Conservation (phyloP, 1,139 yeast species). For the Taphrina wiesneri region DNA sequence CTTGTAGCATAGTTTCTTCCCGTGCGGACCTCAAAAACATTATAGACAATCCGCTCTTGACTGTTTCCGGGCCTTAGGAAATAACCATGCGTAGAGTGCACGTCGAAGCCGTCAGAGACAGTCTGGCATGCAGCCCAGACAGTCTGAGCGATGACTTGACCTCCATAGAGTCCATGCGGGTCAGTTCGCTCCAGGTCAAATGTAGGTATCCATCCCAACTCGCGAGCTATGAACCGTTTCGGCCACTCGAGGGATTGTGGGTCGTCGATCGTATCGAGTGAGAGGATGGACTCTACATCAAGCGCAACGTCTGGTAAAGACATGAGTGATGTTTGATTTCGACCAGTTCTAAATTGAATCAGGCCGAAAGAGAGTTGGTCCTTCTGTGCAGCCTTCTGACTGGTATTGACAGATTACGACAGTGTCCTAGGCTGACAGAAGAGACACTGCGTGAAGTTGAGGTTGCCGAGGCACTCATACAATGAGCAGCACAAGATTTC, state of each 20-base stretch:
- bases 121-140: constrained; percentile 33
- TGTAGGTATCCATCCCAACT: constrained; percentile 25
- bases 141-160: constrained; percentile 31
- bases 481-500: not conserved
- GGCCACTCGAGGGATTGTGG: constrained; percentile 28
- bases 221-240: constrained; percentile 22
- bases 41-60: constrained; percentile 22
- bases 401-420: too few species aligned
- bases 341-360: too few species aligned
- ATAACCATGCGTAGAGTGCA: constrained; percentile 33
- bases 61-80: constrained; percentile 29
- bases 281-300: constrained; percentile 24
- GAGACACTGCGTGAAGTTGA: not conserved
- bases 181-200: constrained; percentile 26
- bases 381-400: too few species aligned
- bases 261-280: constrained; percentile 26
- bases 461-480: not conserved
- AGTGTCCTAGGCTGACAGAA: too few species aligned
- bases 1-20: constrained; percentile 30
- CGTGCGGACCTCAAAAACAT: constrained; percentile 27
- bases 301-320: constrained; percentile 13
- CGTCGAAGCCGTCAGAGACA: constrained; percentile 25
- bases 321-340: too few species aligned
- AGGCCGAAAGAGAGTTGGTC: too few species aligned
- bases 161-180: constrained; percentile 30